These are phyloP conservation scores for Taphrina flavorubra DNA, from an alignment of 1,139 yeast genomes.

Conservation along the genomic window DNA sequence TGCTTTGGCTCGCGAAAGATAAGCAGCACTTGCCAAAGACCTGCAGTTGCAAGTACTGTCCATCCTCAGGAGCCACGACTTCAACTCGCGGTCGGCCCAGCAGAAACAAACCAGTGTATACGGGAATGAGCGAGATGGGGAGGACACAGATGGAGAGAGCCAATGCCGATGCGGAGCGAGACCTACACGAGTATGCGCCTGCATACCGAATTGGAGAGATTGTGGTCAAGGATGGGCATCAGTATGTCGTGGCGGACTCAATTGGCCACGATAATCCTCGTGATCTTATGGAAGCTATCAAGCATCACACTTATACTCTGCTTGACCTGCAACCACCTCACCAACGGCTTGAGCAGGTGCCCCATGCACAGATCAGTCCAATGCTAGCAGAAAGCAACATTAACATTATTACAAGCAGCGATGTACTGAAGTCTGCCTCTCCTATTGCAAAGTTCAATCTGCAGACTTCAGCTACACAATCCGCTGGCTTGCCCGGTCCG, in stretches of 20 bases:
- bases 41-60: conserved; percentile 17
- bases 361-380: conserved; percentile 1
- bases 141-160: conserved; percentile 10
- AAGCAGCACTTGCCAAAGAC: conserved; percentile 9
- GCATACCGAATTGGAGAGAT: conserved; percentile 18
- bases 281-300: not conserved
- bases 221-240: not conserved
- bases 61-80: not conserved
- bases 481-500: conserved; percentile 14
- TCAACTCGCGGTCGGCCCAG: not conserved
- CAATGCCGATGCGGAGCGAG: not conserved
- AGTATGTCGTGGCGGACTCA: conserved; percentile 19
- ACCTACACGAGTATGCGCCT: conserved; percentile 16
- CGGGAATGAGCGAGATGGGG: conserved; percentile 13
- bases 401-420: not conserved
- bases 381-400: not conserved
- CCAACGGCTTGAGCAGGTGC: conserved; percentile 5
- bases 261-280: conserved; percentile 3
- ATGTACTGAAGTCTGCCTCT: conserved; percentile 2
- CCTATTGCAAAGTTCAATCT: conserved; percentile 22
- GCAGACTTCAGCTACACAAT: conserved; percentile 5
- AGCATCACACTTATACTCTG: conserved; percentile 2
- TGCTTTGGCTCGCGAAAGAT: conserved; percentile 42
- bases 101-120: not conserved
- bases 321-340: conserved; percentile 3